Evolutionary conservation across 768 basidiomycete genomes (phyloP).

Genomic region (Termitomyces sp.): DNA sequence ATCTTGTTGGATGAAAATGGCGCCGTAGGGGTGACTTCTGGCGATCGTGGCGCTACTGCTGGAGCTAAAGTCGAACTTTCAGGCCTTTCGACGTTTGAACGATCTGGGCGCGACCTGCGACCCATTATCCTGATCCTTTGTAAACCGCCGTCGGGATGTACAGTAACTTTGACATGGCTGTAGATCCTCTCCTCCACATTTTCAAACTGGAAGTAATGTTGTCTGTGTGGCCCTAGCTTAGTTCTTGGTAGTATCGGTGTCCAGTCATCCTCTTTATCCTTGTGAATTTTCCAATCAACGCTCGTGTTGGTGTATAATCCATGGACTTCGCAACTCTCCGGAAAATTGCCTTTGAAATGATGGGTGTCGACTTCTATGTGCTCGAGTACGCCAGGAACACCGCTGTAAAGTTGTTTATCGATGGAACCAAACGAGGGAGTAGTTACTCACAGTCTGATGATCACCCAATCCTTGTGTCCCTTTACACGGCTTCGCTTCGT

Average conservation of each 20-base stretch:
- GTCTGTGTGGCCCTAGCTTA: slow-evolving; percentile 83
- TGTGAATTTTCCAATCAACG: slow-evolving; percentile 30
- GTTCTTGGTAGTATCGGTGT: slow-evolving; percentile 64
- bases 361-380: slow-evolving; percentile 87
- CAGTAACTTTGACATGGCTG: slow-evolving; percentile 84
- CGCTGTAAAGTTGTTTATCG: slow-evolving; percentile 36
- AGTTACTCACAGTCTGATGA: slow-evolving; percentile 74
- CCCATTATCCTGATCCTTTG: slow-evolving; percentile 89
- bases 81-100: not conserved
- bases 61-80: not conserved
- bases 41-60: slow-evolving; percentile 3
- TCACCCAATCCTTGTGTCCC: slow-evolving; percentile 87
- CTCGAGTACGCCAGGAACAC: slow-evolving; percentile 66
- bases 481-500: slow-evolving; percentile 79
- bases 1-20: slow-evolving; percentile 8
- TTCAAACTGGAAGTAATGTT: slow-evolving; percentile 85
- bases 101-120: slow-evolving; percentile 27
- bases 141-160: slow-evolving; percentile 92
- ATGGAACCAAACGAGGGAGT: not conserved
- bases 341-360: slow-evolving; percentile 95
- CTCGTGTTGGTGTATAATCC: slow-evolving; percentile 37
- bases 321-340: slow-evolving; percentile 79
- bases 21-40: not conserved
- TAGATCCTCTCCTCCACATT: slow-evolving; percentile 51
- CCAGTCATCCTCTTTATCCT: slow-evolving; percentile 54